Conservation (phyloP, 257 asterid species). For the Ilex aquifolium region DNA sequence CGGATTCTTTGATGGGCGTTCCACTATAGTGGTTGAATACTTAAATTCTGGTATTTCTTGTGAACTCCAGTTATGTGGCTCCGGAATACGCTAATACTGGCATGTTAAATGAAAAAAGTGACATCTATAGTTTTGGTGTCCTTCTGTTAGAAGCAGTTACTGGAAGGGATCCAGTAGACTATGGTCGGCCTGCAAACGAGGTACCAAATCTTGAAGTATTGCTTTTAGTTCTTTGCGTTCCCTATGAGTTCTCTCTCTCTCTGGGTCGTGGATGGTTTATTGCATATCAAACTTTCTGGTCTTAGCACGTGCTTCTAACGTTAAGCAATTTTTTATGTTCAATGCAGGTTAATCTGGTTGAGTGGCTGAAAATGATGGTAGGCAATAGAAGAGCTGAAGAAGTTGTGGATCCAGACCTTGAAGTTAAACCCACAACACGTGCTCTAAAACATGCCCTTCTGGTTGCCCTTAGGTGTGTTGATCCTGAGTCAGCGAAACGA, state of each 20-base stretch:
- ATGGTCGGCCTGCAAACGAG: conserved; percentile 84
- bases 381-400: conserved; percentile 89
- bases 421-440: conserved; percentile 62
- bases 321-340: background rate
- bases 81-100: conserved; percentile 98
- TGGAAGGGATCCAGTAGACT: conserved; percentile 95
- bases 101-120: conserved; percentile 87
- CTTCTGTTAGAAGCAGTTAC: conserved; percentile 84
- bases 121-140: conserved; percentile 90
- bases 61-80: conserved; percentile 76
- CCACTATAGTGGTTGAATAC: background rate
- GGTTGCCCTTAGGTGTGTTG: conserved; percentile 87
- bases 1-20: background rate
- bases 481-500: conserved; percentile 89
- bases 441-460: conserved; percentile 82
- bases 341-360: conserved; percentile 90
- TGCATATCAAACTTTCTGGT: too few species aligned
- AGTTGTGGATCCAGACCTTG: conserved; percentile 80
- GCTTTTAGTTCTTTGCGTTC: too few species aligned
- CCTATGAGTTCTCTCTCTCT: too few species aligned
- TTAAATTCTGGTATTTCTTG: conserved; percentile 8
- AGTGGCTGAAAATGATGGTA: conserved; percentile 98
- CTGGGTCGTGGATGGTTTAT: too few species aligned
- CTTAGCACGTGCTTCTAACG: too few species aligned
- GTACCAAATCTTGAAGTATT: conserved; percentile 21